Evolutionary conservation across 345 rosid species (phyloP).

Genomic region (Brassica rapa): DNA sequence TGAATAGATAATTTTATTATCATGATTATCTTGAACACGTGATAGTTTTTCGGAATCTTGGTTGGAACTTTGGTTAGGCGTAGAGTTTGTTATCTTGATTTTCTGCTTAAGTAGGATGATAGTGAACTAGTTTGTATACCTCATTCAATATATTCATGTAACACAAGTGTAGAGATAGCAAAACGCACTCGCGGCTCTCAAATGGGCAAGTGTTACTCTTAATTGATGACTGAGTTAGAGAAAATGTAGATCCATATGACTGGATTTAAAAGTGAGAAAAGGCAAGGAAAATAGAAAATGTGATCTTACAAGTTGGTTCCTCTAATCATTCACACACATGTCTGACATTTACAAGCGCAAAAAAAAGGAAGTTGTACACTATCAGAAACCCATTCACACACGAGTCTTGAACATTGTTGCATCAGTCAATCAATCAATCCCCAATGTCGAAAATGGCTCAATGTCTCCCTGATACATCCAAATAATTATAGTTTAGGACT

Average conservation of each 20-base stretch:
- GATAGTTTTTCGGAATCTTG: background rate
- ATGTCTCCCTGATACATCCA: slow-evolving; percentile 64
- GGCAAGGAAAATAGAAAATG: background rate
- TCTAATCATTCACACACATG: background rate
- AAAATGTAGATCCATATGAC: background rate
- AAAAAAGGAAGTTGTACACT: slow-evolving; percentile 13
- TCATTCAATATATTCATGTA: background rate
- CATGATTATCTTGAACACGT: background rate
- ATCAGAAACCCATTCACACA: slow-evolving; percentile 14
- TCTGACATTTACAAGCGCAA: slow-evolving; percentile 27
- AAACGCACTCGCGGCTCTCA: background rate
- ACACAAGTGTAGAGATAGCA: background rate
- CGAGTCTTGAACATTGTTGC: slow-evolving; percentile 5
- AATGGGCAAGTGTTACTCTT: background rate
- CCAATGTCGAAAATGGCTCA: slow-evolving; percentile 80
- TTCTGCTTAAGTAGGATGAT: background rate
- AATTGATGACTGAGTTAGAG: background rate
- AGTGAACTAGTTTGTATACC: background rate
- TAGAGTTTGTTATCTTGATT: background rate
- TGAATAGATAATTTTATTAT: background rate
- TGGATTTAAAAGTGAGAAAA: background rate
- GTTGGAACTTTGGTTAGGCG: background rate
- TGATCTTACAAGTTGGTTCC: background rate
- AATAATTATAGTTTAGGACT: slow-evolving; percentile 24
- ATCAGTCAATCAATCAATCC: slow-evolving; percentile 63